Evolutionary conservation across 1,284 basidiomycete genomes (phyloP).

Genomic region (Sphagnurus paluster): DNA sequence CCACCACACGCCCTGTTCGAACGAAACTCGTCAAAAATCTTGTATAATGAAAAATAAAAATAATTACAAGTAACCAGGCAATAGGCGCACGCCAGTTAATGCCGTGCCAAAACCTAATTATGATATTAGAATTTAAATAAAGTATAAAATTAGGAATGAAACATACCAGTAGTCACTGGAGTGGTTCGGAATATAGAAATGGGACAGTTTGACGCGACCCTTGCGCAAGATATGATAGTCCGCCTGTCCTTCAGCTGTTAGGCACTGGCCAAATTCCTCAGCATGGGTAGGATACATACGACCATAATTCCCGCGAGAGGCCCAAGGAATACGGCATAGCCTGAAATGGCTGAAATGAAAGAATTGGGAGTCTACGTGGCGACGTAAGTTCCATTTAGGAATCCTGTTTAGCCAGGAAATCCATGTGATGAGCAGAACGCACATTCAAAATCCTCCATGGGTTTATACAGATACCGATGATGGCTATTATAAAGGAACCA

Average conservation of each 20-base stretch:
- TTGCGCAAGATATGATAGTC: constrained; percentile 11
- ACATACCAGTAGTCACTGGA: constrained; percentile 10
- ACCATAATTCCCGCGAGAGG: constrained; percentile 13
- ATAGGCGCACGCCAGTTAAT: constrained; percentile 12
- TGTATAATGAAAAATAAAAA: not conserved
- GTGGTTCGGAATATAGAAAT: constrained; percentile 9
- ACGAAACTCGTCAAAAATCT: not conserved
- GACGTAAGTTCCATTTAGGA: not conserved
- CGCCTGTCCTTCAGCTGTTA: constrained; percentile 2
- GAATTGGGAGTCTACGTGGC: constrained; percentile 12
- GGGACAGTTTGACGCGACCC: constrained; percentile 9
- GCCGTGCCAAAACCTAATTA: constrained; percentile 12
- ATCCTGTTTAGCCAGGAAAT: not conserved
- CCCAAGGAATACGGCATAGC: constrained; percentile 11
- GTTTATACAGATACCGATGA: constrained; percentile 12
- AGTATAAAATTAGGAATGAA: not conserved
- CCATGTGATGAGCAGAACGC: not conserved
- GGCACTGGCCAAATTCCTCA: no score
- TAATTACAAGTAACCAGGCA: constrained; percentile 6
- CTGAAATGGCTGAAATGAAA: constrained; percentile 11
- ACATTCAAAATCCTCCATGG: constrained; percentile 14
- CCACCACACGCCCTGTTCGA: constrained; percentile 9
- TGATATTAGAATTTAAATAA: not conserved
- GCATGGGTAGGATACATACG: not conserved
- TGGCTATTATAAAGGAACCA: constrained; percentile 11